These are phyloP conservation scores for Acer saccharum DNA, from an alignment of 345 rosid genomes.

Conservation along the genomic window DNA sequence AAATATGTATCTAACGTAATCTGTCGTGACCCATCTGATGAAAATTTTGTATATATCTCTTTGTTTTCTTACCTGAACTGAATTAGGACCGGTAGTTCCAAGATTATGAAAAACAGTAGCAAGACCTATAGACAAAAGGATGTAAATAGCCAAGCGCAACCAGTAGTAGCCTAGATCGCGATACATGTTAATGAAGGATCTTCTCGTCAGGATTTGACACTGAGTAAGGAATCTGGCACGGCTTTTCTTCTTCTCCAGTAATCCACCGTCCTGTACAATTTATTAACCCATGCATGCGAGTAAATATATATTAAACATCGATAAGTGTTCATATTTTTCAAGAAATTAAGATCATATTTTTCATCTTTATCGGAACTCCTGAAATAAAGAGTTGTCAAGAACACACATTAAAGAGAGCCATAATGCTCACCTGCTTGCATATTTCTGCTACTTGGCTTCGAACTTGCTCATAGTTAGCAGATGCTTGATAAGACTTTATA, in stretches of 20 bases:
- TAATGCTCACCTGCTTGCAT: constrained; percentile 28
- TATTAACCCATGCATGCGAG: not conserved
- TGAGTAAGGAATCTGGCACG: constrained; percentile 44
- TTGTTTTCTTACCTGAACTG: constrained; percentile 30
- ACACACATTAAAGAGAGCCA: no score
- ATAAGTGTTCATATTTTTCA: no score
- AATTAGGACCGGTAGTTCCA: constrained; percentile 4
- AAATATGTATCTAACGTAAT: no score
- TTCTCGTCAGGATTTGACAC: constrained; percentile 41
- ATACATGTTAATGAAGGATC: constrained; percentile 63
- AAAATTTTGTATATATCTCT: not conserved
- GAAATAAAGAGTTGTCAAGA: no score
- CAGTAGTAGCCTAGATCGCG: constrained; percentile 66
- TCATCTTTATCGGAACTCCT: no score
- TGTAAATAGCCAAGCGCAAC: constrained; percentile 51
- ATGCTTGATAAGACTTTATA: constrained; percentile 41
- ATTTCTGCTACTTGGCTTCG: constrained; percentile 28
- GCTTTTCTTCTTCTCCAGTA: constrained; percentile 26
- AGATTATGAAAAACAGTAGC: constrained; percentile 39
- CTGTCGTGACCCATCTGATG: not conserved
- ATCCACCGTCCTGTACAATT: constrained; percentile 18
- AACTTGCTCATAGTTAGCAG: constrained; percentile 32
- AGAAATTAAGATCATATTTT: no score
- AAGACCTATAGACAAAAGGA: constrained; percentile 41
- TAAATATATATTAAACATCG: no score